phyloP scores from a whole-genome alignment of 1,139 yeast species.

The Taphrina deformans region DNA sequence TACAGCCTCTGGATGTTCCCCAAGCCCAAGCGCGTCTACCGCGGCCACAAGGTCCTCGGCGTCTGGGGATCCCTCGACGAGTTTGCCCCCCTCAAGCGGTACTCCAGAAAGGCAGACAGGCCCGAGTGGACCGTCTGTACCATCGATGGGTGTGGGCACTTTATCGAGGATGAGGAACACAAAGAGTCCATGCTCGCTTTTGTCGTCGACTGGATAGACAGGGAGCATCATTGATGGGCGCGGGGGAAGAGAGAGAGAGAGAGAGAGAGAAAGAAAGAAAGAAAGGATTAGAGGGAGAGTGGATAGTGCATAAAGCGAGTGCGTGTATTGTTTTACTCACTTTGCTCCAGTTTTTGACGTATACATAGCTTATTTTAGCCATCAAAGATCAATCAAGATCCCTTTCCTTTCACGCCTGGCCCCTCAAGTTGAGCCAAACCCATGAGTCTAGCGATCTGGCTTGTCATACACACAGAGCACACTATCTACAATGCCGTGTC shows the following conservation, averaged over 20 bases:
- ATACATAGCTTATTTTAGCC: not conserved
- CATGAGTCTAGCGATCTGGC: too few relatives aligned
- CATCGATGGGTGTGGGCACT: conserved; percentile 21
- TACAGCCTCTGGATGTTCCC: conserved; percentile 32
- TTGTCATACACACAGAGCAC: too few relatives aligned
- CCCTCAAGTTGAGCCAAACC: not conserved
- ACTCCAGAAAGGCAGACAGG: not conserved
- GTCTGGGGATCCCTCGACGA: conserved; percentile 26
- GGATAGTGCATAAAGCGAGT: not conserved
- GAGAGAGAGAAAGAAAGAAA: too few relatives aligned
- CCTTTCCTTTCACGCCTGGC: not conserved
- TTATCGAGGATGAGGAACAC: conserved; percentile 28
- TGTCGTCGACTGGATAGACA: conserved; percentile 23
- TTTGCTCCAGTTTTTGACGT: not conserved
- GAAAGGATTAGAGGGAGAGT: too few relatives aligned
- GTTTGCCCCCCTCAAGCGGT: conserved; percentile 1
- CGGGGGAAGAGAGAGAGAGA: too few relatives aligned
- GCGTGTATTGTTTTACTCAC: not conserved
- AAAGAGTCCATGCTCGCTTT: not conserved
- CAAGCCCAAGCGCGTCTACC: conserved; percentile 20
- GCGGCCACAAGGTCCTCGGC: conserved; percentile 2
- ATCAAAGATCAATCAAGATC: not conserved
- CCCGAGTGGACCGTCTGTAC: conserved; percentile 8
- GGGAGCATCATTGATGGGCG: not conserved
- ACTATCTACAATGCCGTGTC: not conserved